Evolutionary conservation across 768 basidiomycete genomes (phyloP), one percentile per base, ranked within the genome.

Genomic region (Piloderma croceum): DNA sequence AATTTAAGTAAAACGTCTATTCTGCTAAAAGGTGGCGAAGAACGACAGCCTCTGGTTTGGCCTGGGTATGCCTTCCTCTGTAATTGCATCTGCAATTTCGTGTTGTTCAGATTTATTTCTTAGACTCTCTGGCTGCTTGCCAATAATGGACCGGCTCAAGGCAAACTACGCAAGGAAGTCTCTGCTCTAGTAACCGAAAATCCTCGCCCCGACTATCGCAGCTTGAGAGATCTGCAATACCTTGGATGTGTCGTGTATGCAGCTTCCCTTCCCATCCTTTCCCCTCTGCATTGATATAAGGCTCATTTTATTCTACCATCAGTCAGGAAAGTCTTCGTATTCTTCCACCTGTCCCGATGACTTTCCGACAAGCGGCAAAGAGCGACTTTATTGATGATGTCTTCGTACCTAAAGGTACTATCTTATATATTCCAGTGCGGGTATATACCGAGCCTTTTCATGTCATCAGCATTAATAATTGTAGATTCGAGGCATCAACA

Each of bases 81-180:
- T 36, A 7, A 19, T 5, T 22, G 9, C n/a, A n/a, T n/a, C n/a
- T n/a, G n/a, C n/a, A n/a, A n/a, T 22, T 39, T 9, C 18, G 31
- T 15, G 18, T 20, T 46, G 15, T 38, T 55, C 5, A 53, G 15
- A 31, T 21, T 11, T 44, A 24, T 15, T 45, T 6, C 44, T 47
- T 29, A 70, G 74, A 71, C 73, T 0, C 58, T 76, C 6, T 76
- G 74, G 73, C 61, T 74, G 18, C 66, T 81, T 11, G 69, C 76
- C 7, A 71, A 73, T 29, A 60, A 78, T 50, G 68, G 61, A 3
- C 63, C 67, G 15, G 57, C 65, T 36, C 80, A 81, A 53, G 59
- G 56, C 5, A 65, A 62, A 31, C 65, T 83, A 3, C 70, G 79
- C 4, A 68, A 69, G 4, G 79, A 83, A 54, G 57, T 77, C n/a